Evolutionary conservation across 768 basidiomycete species (phyloP), one percentile per base, ranked within the genome.

Genomic region (Hygrocybe coccinea): DNA sequence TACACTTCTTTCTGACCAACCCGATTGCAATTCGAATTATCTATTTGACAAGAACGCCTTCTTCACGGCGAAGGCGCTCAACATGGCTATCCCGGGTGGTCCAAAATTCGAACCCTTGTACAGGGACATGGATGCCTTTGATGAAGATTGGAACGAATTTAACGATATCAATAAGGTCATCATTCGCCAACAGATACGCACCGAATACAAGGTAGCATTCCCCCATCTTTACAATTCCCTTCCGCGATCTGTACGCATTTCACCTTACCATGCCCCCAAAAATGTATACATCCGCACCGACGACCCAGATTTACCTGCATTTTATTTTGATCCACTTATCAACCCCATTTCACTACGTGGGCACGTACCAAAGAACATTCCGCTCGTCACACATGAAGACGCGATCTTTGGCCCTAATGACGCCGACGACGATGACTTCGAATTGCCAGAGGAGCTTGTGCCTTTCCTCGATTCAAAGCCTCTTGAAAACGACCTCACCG

Each of bases 131-230:
- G 97, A 98, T 65, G 79, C 87, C 11, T 97, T 92, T 62, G 97
- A 99, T 66, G 97, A 98, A 68, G 97, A 99, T 67, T 97, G 94
- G 94, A 97, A 97, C 70, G 94, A 97, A 69, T 99, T 99, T 66
- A 99, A 99, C 68, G 97, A 99, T 67, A 97, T 98, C 72, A 95
- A 97, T 76, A 99, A 99, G 72, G 89, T 99, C 65, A 95, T 99
- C 70, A 98, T 99, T 62, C 94, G 97, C 19, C 94, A 98, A 67
- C 92, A 97, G 70, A 95, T 98, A 60, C 84, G 97, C 45, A 97
- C 95, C 2, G 97, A 99, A 74, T 97, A 99, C 81, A 97, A 95
- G 70, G 94, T 99, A 50, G 95, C 95, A 2, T 98, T 97, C 79
- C 95, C 97, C 33, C 95, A 99, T 66, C 80, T 99, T 1, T 99